Conservation (phyloP, 352 stramenopile genomes). For the Phytophthora rubi region DNA sequence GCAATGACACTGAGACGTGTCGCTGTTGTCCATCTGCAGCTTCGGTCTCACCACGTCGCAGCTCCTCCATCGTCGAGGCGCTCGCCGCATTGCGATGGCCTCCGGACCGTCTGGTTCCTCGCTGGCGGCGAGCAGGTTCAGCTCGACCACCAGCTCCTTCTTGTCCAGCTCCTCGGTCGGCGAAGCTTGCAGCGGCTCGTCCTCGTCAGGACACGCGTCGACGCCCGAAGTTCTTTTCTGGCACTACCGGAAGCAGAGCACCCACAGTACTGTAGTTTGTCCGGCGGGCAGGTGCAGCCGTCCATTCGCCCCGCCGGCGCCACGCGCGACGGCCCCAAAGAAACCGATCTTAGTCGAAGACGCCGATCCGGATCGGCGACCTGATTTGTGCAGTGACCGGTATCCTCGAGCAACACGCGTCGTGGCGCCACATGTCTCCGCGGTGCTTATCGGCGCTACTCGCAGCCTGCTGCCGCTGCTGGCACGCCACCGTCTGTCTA, state of each 20-base stretch:
- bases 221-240: slow-evolving; percentile 55
- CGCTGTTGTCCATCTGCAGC: slow-evolving; percentile 48
- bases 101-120: slow-evolving; percentile 27
- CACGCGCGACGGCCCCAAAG: slow-evolving; percentile 16
- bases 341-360: slow-evolving; percentile 29
- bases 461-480: not conserved
- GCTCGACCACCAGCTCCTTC: slow-evolving; percentile 34
- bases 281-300: slow-evolving; percentile 49
- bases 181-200: slow-evolving; percentile 16
- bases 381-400: slow-evolving; percentile 4
- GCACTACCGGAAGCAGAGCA: slow-evolving; percentile 65
- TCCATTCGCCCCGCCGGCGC: not conserved
- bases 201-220: slow-evolving; percentile 5
- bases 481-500: not conserved
- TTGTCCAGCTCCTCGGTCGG: slow-evolving; percentile 24
- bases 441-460: no score
- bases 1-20: slow-evolving; percentile 50
- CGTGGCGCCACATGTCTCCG: not conserved
- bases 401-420: not conserved
- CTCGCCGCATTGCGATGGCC: slow-evolving; percentile 11
- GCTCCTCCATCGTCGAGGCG: slow-evolving; percentile 20
- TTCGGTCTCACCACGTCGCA: slow-evolving; percentile 53
- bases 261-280: slow-evolving; percentile 50
- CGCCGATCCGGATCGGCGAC: not conserved
- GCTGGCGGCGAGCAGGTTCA: slow-evolving; percentile 35